Percentiles rank a stretch among this genome's conserved stretches.
Evolutionary conservation across 129 eudicot genomes (phyloP).

Genomic region (Lactuca sativa): DNA sequence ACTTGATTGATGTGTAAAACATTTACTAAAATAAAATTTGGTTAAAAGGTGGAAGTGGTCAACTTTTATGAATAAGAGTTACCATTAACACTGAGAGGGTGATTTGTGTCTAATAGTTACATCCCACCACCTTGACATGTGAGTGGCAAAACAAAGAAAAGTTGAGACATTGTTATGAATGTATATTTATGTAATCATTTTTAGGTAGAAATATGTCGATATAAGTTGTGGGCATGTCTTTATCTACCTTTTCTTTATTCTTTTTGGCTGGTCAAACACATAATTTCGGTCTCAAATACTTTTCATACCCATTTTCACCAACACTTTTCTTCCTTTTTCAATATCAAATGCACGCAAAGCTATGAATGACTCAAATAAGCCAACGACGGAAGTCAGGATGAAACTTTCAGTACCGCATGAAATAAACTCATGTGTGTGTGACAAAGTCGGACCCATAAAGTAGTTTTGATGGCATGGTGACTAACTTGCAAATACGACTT

Average conservation of each 20-base stretch:
- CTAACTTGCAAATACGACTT: no score
- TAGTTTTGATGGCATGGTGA: no score
- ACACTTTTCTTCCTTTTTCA: constrained; percentile 1
- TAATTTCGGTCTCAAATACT: constrained; percentile 31
- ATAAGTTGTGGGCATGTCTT: constrained; percentile 30
- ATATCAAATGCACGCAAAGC: constrained; percentile 15
- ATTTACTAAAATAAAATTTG: no score
- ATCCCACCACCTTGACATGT: constrained; percentile 26
- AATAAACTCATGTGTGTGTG: no score
- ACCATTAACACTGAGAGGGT: background rate
- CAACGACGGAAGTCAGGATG: background rate
- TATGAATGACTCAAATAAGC: constrained; percentile 9
- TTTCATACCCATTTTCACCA: constrained; percentile 18
- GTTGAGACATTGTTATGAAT: constrained; percentile 28
- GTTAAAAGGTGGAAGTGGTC: no score
- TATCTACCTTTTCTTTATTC: constrained; percentile 19
- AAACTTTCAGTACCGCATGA: no score
- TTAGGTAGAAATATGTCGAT: constrained; percentile 19
- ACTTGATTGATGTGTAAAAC: no score
- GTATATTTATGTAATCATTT: constrained; percentile 32
- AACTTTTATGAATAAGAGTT: no score
- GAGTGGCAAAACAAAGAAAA: constrained; percentile 23
- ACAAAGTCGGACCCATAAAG: no score
- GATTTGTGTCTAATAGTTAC: constrained; percentile 8
- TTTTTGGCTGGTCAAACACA: constrained; percentile 30